These are phyloP conservation scores for Rhizophora apiculata DNA, from an alignment of 345 rosid species.

Conservation along the genomic window DNA sequence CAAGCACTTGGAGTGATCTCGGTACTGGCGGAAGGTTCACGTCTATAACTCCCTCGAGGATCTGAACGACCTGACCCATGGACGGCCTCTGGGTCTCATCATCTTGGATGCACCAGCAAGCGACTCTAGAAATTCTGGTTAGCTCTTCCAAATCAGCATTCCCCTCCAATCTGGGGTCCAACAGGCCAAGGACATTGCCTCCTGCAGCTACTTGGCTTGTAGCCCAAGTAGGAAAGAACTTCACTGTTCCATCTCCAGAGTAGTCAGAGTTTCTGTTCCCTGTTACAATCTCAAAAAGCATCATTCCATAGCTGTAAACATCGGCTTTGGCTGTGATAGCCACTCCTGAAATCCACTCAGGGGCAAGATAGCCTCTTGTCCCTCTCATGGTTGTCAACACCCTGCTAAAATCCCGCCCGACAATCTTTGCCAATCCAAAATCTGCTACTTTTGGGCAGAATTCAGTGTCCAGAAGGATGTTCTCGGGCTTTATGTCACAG, in stretches of 20 bases:
- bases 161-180: constrained; percentile 50
- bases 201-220: constrained; percentile 45
- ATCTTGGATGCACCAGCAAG: constrained; percentile 88
- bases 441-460: constrained; percentile 79
- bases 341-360: constrained; percentile 87
- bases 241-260: constrained; percentile 41
- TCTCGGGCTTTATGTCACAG: constrained; percentile 85
- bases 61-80: constrained; percentile 84
- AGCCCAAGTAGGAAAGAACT: constrained; percentile 61
- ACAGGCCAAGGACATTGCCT: constrained; percentile 42
- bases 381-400: constrained; percentile 84
- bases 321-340: constrained; percentile 80
- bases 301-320: constrained; percentile 90
- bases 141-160: constrained; percentile 59
- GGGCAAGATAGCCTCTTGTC: constrained; percentile 87
- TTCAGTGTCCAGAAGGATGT: constrained; percentile 66
- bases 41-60: constrained; percentile 66
- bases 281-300: constrained; percentile 72
- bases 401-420: constrained; percentile 79
- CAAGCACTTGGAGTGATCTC: constrained; percentile 51
- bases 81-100: constrained; percentile 69
- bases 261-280: constrained; percentile 73
- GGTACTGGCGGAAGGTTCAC: constrained; percentile 60
- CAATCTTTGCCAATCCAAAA: constrained; percentile 79
- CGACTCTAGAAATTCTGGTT: constrained; percentile 53